Conservation (phyloP, 78 protist genomes). For the Dictyostelium citrinum region DNA sequence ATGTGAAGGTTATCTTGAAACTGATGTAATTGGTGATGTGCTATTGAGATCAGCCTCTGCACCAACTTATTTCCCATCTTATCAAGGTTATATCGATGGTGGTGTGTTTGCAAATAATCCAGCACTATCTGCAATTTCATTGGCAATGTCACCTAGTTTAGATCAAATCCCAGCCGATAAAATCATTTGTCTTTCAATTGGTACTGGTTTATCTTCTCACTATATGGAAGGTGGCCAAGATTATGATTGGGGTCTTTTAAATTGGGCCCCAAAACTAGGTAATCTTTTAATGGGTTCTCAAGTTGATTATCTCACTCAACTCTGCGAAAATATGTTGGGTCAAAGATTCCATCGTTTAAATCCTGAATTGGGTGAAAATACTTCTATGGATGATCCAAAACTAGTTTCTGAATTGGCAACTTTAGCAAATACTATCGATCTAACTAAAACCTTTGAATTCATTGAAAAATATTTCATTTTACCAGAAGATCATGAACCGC, state of each 20-base stretch:
- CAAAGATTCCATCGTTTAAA: constrained; percentile 35
- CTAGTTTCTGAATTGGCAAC: constrained; percentile 61
- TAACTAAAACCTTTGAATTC: constrained; percentile 26
- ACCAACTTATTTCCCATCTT: constrained; percentile 75
- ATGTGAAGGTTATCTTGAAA: constrained; percentile 2
- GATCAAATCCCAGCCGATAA: constrained; percentile 21
- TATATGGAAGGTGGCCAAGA: constrained; percentile 72
- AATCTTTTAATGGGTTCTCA: constrained; percentile 69
- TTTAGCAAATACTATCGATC: constrained; percentile 36
- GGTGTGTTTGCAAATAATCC: constrained; percentile 81
- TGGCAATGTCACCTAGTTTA: constrained; percentile 24
- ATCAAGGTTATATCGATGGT: constrained; percentile 76
- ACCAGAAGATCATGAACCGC: constrained; percentile 18
- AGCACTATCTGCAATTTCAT: constrained; percentile 22
- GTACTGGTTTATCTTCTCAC: constrained; percentile 45
- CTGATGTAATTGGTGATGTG: constrained; percentile 55
- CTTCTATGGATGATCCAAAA: constrained; percentile 75
- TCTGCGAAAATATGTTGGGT: constrained; percentile 52
- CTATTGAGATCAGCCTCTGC: constrained; percentile 63
- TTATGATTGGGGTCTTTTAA: constrained; percentile 50
- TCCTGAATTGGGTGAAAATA: constrained; percentile 36
- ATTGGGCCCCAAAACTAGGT: constrained; percentile 70
- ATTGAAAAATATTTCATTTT: constrained; percentile 53
- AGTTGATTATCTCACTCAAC: constrained; percentile 51
- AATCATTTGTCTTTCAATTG: constrained; percentile 53